Evolutionary conservation across 257 asterid genomes (phyloP), one percentile per base, ranked within the genome.

Genomic region (Rhazya stricta): DNA sequence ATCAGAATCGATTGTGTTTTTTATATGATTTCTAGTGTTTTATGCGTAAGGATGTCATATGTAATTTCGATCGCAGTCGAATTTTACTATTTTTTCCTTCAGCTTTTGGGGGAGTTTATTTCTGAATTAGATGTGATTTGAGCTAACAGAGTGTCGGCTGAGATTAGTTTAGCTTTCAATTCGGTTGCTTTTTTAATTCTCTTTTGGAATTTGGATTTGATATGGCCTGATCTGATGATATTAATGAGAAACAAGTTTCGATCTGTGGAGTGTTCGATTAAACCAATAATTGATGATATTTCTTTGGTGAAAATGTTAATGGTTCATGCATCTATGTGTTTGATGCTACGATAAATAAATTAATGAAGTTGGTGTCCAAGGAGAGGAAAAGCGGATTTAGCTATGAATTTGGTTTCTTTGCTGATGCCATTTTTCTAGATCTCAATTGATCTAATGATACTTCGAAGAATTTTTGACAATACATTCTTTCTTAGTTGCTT

Each of bases 151-250:
- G 56, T 53, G 37, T 41, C 29, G 45, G 53, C 2, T 69, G 51
- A 45, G 46, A 21, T 45, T 51, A 13, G 21, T 63, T 46, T 41
- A 66, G 72, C 25, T 71, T 30, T 65, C 32, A 29, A 70, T 65
- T 71, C 50, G 18, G 25, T 65, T 37, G 66, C 41, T 43, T 54
- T 43, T 37, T 74, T 42, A 53, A 51, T 9, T 29, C 42, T 41
- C 13, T n/a, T 54, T 27, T n/a, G 27, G 53, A 25, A 25, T 50
- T 62, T 61, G 36, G n/a, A 45, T 67, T 32, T 60, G 5, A 67
- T 58, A 30, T n/a, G 67, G n/a, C 30, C 74, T 54, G 87, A 83
- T 75, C 81, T 75, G 74, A 36, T 43, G 66, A 74, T 75, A 18
- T 27, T 69, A 5, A 19, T 19, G 54, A 42, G 67, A 36, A 75